Percentiles rank a stretch among this genome's conserved stretches.
phyloP scores from a whole-genome alignment of 148 eudicot species.

The Simmondsia chinensis region DNA sequence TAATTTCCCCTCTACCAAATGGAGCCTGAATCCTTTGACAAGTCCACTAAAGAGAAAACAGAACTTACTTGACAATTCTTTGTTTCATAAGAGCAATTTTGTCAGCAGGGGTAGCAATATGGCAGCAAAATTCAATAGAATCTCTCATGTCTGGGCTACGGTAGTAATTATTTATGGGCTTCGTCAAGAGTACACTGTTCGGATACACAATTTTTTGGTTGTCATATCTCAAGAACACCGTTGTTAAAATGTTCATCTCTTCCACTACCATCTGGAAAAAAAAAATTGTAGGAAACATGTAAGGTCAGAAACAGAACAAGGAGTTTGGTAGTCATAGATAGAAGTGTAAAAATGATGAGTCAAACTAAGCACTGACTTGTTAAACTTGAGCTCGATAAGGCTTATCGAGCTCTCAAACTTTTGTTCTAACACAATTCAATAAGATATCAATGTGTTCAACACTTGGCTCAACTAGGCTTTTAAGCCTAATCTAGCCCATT shows the following conservation, averaged over 20 bases:
- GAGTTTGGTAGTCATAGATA: too few relatives aligned
- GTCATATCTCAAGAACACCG: slow-evolving; percentile 62
- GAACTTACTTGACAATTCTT: slow-evolving; percentile 37
- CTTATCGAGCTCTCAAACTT: too few relatives aligned
- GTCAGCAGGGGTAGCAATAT: slow-evolving; percentile 67
- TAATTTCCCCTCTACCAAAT: too few relatives aligned
- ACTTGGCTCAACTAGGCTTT: too few relatives aligned
- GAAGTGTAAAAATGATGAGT: too few relatives aligned
- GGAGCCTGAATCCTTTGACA: too few relatives aligned
- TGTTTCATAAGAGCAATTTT: slow-evolving; percentile 52
- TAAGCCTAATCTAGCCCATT: too few relatives aligned
- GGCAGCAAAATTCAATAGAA: slow-evolving; percentile 44
- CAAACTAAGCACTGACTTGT: too few relatives aligned
- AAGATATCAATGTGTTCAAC: too few relatives aligned
- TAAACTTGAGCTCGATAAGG: too few relatives aligned
- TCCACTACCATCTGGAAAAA: slow-evolving; percentile 78
- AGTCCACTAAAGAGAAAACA: too few relatives aligned
- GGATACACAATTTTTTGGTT: slow-evolving; percentile 59
- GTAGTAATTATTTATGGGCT: slow-evolving; percentile 55
- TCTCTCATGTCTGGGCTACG: slow-evolving; percentile 91
- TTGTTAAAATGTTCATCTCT: slow-evolving; percentile 80
- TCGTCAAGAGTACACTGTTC: slow-evolving; percentile 45
- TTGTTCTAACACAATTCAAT: too few relatives aligned
- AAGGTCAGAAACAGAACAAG: neutral
- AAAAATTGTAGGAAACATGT: neutral